These are phyloP conservation scores for Ogataea angusta DNA, from an alignment of 805 yeast genomes.

Conservation along the genomic window DNA sequence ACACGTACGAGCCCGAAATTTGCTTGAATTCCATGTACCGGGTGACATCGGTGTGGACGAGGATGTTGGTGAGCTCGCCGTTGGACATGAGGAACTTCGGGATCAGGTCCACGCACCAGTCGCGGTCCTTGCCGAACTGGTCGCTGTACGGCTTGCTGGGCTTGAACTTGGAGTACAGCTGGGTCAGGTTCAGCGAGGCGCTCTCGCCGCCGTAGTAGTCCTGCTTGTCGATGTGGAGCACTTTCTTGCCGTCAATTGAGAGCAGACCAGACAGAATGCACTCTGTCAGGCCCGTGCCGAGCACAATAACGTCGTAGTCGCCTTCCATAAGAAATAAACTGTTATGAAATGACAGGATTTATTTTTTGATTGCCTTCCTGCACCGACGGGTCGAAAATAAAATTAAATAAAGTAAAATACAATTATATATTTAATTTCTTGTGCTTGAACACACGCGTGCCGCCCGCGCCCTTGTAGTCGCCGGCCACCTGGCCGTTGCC, in stretches of 20 bases:
- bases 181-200: constrained; percentile 73
- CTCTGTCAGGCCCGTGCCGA: constrained; percentile 94
- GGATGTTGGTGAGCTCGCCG: constrained; percentile 93
- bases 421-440: constrained; percentile 46
- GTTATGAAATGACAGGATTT: neutral
- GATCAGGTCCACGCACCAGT: constrained; percentile 96
- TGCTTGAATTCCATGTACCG: constrained; percentile 95
- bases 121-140: constrained; percentile 85
- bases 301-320: constrained; percentile 92
- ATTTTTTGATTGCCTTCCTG: constrained; percentile 6
- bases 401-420: neutral
- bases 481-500: constrained; percentile 93
- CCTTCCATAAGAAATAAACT: constrained; percentile 68
- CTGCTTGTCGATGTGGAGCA: constrained; percentile 92
- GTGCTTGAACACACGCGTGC: constrained; percentile 73
- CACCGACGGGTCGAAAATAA: constrained; percentile 6
- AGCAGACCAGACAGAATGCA: constrained; percentile 91
- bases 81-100: constrained; percentile 97
- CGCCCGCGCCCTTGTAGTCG: constrained; percentile 93
- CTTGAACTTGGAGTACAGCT: constrained; percentile 80
- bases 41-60: constrained; percentile 94
- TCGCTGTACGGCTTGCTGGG: constrained; percentile 71
- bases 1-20: constrained; percentile 93
- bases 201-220: constrained; percentile 95
- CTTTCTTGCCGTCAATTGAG: constrained; percentile 98